A percentile compares a stretch with the other conserved stretches of the same genome.
These are phyloP conservation scores for Apostasia ramifera DNA, from an alignment of 106 monocot species.

Conservation along the genomic window DNA sequence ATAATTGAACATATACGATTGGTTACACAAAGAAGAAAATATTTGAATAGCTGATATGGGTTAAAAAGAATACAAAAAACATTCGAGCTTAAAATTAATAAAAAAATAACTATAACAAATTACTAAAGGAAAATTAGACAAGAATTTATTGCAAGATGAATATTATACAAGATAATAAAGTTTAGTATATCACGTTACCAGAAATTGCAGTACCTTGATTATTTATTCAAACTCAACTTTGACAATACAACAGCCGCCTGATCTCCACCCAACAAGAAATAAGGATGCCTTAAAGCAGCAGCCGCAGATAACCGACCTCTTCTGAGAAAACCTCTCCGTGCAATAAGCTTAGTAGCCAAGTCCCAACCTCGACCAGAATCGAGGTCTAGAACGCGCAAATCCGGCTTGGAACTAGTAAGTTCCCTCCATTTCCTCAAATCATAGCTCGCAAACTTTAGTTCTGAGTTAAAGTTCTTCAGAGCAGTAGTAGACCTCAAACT, in stretches of 20 bases:
- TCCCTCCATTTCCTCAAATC: slow-evolving; percentile 55
- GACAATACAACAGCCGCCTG: slow-evolving; percentile 85
- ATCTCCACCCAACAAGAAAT: slow-evolving; percentile 84
- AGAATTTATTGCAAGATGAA: too few relatives aligned
- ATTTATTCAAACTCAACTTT: slow-evolving; percentile 42
- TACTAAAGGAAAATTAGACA: too few relatives aligned
- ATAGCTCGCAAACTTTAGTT: slow-evolving; percentile 57
- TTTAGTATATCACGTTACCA: background rate
- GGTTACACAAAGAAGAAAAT: too few relatives aligned
- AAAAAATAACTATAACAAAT: too few relatives aligned
- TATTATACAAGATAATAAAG: background rate
- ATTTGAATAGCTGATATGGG: too few relatives aligned
- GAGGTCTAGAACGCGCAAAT: slow-evolving; percentile 53
- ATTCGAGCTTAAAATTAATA: too few relatives aligned
- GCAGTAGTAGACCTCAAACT: slow-evolving; percentile 50
- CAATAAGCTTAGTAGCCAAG: slow-evolving; percentile 57
- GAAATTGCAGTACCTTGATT: background rate
- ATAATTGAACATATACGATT: too few relatives aligned
- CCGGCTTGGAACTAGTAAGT: slow-evolving; percentile 36
- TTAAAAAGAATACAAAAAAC: too few relatives aligned
- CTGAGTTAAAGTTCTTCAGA: slow-evolving; percentile 86
- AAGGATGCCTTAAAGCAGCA: slow-evolving; percentile 80
- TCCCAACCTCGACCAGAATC: slow-evolving; percentile 71
- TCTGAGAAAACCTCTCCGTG: slow-evolving; percentile 50
- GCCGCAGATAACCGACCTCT: slow-evolving; percentile 69